Conservation (phyloP, 2,329 filamentous ascomycete genomes). For the Paecilomyces variotii region DNA sequence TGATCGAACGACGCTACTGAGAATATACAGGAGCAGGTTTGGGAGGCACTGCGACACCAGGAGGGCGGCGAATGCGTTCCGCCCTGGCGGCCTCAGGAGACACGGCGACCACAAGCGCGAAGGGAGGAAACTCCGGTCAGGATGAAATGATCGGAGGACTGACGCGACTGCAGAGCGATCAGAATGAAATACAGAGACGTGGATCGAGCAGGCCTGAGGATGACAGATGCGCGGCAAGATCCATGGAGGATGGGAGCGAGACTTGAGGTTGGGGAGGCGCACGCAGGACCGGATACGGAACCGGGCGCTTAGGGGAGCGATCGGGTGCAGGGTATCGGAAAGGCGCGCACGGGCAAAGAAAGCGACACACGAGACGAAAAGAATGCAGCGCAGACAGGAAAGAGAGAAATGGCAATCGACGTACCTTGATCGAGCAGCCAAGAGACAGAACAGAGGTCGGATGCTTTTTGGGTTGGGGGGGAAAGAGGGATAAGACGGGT, state of each 20-base stretch:
- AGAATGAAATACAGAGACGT: not conserved
- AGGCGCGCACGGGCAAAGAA: not conserved
- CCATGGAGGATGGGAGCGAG: constrained; percentile 10
- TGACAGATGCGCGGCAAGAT: constrained; percentile 13
- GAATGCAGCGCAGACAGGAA: not conserved
- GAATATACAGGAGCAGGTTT: not conserved
- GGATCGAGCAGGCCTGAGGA: not conserved
- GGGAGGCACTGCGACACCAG: constrained; percentile 2
- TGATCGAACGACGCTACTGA: not conserved
- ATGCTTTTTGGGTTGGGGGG: not conserved
- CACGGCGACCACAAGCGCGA: not conserved
- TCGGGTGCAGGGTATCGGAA: constrained; percentile 2
- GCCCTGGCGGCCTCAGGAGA: constrained; percentile 1
- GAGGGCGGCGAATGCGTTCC: constrained; percentile 2
- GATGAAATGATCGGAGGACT: not conserved
- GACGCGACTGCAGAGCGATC: not conserved
- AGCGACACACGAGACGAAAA: not conserved
- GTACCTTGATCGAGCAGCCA: not conserved
- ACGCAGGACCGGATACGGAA: constrained; percentile 6
- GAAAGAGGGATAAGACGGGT: not conserved
- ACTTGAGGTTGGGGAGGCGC: constrained; percentile 8
- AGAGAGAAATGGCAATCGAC: not conserved
- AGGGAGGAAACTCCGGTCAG: not conserved
- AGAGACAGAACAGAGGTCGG: not conserved
- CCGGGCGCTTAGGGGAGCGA: constrained; percentile 10